Conservation (phyloP, 306 rosid species). For the Fragaria vesca region DNA sequence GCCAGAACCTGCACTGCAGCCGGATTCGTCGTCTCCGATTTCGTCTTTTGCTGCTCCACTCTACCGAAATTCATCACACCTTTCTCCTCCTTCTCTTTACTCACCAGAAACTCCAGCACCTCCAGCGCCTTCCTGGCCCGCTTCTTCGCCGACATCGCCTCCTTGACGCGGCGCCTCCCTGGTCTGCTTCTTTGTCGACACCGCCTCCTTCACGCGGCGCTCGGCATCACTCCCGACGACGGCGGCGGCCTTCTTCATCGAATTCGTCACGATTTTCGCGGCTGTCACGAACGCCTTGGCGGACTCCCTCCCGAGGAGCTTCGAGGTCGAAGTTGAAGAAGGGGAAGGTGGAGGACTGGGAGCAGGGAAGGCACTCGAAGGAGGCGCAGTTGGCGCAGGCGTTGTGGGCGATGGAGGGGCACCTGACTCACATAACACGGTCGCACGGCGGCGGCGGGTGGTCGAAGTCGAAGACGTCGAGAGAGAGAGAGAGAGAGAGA, state of each 20-base stretch:
- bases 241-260: conserved; percentile 44
- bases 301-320: conserved; percentile 13
- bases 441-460: conserved; percentile 32
- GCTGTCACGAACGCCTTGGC: conserved; percentile 50
- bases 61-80: not conserved
- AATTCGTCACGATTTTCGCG: conserved; percentile 42
- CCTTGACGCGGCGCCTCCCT: conserved; percentile 30
- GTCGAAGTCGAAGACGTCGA: conserved; percentile 43
- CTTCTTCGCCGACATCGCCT: conserved; percentile 55
- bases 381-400: conserved; percentile 35
- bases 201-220: conserved; percentile 45
- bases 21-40: not conserved
- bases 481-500: not conserved
- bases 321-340: conserved; percentile 22
- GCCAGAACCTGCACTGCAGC: conserved; percentile 11
- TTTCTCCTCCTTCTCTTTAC: conserved; percentile 26
- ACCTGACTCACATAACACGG: conserved; percentile 60
- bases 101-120: conserved; percentile 29
- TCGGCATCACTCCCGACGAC: conserved; percentile 48
- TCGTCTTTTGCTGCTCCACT: not conserved
- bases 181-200: conserved; percentile 52
- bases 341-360: conserved; percentile 24
- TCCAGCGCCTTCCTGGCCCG: conserved; percentile 59
- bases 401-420: conserved; percentile 63
- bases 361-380: conserved; percentile 54